Conservation (phyloP, 805 yeast species). For the Metschnikowia orientalis region DNA sequence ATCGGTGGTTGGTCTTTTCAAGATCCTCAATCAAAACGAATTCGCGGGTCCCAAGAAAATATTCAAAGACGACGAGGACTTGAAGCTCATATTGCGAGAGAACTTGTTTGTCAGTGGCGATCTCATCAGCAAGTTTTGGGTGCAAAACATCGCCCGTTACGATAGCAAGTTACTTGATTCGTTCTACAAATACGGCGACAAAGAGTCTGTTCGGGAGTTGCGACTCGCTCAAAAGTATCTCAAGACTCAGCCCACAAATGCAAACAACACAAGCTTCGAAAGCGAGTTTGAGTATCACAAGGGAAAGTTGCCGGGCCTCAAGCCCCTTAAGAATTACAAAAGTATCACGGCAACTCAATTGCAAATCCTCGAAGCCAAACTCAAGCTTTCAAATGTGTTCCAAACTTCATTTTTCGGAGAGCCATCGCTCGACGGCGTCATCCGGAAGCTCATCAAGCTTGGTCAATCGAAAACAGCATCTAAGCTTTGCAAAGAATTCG, state of each 20-base stretch:
- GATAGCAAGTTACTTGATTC: slow-evolving; percentile 23
- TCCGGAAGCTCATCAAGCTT: slow-evolving; percentile 28
- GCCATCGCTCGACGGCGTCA: slow-evolving; percentile 24
- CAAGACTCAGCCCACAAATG: slow-evolving; percentile 6
- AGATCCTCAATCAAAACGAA: slow-evolving; percentile 51
- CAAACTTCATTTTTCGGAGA: slow-evolving; percentile 26
- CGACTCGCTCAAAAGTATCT: slow-evolving; percentile 3
- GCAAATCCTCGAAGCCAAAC: slow-evolving; percentile 30
- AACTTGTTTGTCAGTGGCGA: slow-evolving; percentile 32
- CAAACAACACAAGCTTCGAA: slow-evolving; percentile 6
- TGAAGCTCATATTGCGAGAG: slow-evolving; percentile 15
- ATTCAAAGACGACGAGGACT: slow-evolving; percentile 15
- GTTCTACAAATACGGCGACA: slow-evolving; percentile 32
- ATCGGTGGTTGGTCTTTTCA: slow-evolving; percentile 64
- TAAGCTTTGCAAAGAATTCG: slow-evolving; percentile 48
- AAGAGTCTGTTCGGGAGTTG: slow-evolving; percentile 18
- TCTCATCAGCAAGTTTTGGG: slow-evolving; percentile 37
- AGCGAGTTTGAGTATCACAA: slow-evolving; percentile 21
- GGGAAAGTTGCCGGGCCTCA: slow-evolving; percentile 17
- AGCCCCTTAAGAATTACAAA: slow-evolving; percentile 16
- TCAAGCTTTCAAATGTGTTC: slow-evolving; percentile 32
- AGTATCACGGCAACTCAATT: slow-evolving; percentile 27
- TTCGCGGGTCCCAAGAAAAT: slow-evolving; percentile 23
- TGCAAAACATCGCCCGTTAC: slow-evolving; percentile 25
- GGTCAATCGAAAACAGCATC: slow-evolving; percentile 50